Percentiles rank a stretch among this genome's conserved stretches.
These are phyloP conservation scores for Samsoniella hepiali DNA, from an alignment of 2,329 filamentous ascomycete species.

Conservation along the genomic window DNA sequence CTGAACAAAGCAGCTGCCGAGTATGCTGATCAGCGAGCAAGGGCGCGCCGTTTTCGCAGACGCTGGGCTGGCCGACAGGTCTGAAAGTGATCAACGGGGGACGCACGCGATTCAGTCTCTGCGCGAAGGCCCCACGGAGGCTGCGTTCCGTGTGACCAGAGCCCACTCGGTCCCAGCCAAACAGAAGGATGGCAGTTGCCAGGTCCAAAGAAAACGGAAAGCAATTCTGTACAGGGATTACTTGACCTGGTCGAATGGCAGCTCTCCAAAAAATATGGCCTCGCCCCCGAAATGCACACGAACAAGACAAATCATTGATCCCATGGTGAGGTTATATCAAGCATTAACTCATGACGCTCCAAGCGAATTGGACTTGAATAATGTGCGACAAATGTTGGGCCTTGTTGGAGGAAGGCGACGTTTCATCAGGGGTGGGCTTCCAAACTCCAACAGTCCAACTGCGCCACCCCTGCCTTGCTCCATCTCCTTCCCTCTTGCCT, in stretches of 20 bases:
- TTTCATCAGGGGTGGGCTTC: slow-evolving; percentile 9
- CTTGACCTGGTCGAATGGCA: too few relatives aligned
- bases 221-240: too few relatives aligned
- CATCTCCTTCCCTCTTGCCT: neutral
- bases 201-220: neutral
- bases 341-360: neutral
- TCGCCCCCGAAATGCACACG: too few relatives aligned
- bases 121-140: slow-evolving; percentile 4
- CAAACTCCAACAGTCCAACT: neutral
- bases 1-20: neutral
- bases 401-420: neutral
- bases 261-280: too few relatives aligned
- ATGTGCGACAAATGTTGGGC: neutral
- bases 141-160: slow-evolving; percentile 3
- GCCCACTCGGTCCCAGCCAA: neutral
- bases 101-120: slow-evolving; percentile 12
- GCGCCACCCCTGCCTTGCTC: slow-evolving; percentile 1
- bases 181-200: neutral
- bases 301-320: too few relatives aligned
- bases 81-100: slow-evolving; percentile 8
- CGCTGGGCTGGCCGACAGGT: neutral
- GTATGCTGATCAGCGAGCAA: neutral
- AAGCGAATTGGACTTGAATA: neutral
- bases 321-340: too few relatives aligned
- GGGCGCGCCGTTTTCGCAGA: neutral